Percentiles rank a stretch among this genome's conserved stretches.
Evolutionary conservation across 192 early-diverging fungal genomes (phyloP).

Genomic region (Rhizoclosmatium sp.): DNA sequence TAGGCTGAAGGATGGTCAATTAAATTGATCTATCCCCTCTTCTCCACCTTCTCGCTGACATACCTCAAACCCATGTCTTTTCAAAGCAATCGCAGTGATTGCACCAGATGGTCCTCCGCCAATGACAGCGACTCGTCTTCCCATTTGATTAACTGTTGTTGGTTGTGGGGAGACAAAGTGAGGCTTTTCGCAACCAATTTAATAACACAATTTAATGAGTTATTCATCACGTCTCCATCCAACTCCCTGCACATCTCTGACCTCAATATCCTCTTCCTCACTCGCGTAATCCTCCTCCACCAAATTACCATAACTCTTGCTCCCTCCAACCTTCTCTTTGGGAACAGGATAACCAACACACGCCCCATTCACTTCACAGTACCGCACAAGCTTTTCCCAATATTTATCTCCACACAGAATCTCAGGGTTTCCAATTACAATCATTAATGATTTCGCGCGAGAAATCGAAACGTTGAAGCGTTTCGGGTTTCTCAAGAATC

Average conservation of each 20-base stretch:
- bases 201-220: no score
- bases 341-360: conserved; percentile 25
- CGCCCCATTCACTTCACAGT: conserved; percentile 20
- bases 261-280: conserved; percentile 7
- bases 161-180: no score
- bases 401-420: conserved; percentile 35
- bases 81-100: conserved; percentile 1
- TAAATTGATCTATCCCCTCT: no score
- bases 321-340: not conserved
- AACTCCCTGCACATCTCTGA: conserved; percentile 16
- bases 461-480: conserved; percentile 58
- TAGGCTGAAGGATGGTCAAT: not conserved
- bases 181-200: no score
- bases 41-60: no score
- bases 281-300: conserved; percentile 3
- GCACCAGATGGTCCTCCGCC: conserved; percentile 1
- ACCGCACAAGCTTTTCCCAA: conserved; percentile 37
- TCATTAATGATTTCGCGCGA: conserved; percentile 49
- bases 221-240: conserved; percentile 25
- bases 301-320: not conserved
- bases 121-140: not conserved
- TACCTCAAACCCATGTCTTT: conserved; percentile 8
- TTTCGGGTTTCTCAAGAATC: conserved; percentile 53
- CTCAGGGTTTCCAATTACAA: conserved; percentile 46
- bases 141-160: no score